Conservation (phyloP, 495 filamentous ascomycete genomes). For the Daldinia concentrica region DNA sequence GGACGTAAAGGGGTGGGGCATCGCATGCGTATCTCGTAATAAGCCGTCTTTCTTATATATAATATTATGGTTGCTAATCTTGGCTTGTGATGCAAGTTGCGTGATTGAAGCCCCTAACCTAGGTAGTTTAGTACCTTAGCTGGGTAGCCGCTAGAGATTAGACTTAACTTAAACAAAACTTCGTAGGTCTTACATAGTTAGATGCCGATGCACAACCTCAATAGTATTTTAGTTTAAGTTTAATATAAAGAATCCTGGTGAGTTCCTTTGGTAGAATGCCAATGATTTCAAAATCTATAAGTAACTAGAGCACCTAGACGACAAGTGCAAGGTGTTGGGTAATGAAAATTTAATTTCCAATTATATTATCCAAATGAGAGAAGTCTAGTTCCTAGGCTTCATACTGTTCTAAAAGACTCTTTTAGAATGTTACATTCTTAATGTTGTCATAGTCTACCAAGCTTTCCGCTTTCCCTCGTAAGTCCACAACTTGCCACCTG, state of each 20-base stretch:
- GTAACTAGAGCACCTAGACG: too few species aligned
- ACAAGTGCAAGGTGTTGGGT: too few species aligned
- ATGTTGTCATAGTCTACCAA: not conserved
- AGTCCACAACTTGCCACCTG: conserved; percentile 1
- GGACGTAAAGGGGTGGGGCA: not conserved
- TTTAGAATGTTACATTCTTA: not conserved
- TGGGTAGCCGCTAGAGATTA: not conserved
- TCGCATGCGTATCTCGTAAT: conserved; percentile 7
- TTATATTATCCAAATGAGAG: not conserved
- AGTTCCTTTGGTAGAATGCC: too few species aligned
- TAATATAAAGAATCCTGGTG: too few species aligned
- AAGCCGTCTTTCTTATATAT: not conserved
- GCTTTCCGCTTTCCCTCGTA: not conserved
- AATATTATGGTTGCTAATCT: not conserved
- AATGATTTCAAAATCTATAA: too few species aligned
- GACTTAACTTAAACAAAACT: not conserved
- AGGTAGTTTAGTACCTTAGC: not conserved
- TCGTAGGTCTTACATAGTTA: not conserved
- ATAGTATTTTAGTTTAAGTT: too few species aligned
- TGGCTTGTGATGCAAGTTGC: not conserved
- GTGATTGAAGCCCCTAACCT: not conserved
- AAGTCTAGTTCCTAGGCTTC: not conserved
- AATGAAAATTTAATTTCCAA: too few species aligned
- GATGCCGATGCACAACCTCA: too few species aligned
- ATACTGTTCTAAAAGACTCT: not conserved